Evolutionary conservation across 345 rosid genomes (phyloP).

Genomic region (Mangifera indica): DNA sequence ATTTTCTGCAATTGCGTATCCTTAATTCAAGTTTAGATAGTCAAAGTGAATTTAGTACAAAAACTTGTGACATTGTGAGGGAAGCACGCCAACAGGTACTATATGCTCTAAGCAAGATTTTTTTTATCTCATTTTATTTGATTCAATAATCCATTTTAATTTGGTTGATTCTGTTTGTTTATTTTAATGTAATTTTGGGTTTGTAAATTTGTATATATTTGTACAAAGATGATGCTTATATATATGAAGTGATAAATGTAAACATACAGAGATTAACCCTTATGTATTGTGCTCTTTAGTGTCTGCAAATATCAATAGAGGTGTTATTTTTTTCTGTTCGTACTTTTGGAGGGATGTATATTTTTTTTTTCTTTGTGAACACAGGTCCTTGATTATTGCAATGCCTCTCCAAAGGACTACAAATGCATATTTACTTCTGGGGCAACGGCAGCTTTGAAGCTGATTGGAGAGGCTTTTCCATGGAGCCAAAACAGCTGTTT

Average conservation of each 20-base stretch:
- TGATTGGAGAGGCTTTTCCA: constrained; percentile 91
- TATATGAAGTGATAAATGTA: not conserved
- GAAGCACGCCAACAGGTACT: constrained; percentile 84
- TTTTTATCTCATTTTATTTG: not conserved
- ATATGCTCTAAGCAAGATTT: constrained; percentile 8
- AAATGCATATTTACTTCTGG: constrained; percentile 94
- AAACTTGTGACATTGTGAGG: constrained; percentile 54
- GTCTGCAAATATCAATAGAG: not conserved
- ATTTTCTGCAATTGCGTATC: constrained; percentile 19
- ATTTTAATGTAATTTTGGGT: not conserved
- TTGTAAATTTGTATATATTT: not conserved
- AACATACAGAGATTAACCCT: not conserved
- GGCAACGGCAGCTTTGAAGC: constrained; percentile 88
- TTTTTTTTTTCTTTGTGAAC: not conserved
- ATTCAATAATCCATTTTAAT: not conserved
- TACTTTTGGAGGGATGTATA: constrained; percentile 7
- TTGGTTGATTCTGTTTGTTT: not conserved
- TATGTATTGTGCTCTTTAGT: not conserved
- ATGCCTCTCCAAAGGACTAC: constrained; percentile 81
- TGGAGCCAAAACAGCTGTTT: constrained; percentile 68
- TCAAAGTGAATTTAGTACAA: constrained; percentile 75
- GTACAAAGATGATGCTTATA: not conserved
- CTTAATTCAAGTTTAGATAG: constrained; percentile 58
- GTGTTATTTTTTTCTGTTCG: not conserved
- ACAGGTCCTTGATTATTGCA: constrained; percentile 85